Conservation (phyloP, 2,329 filamentous ascomycete species). For the Rhinocladiella mackenziei region DNA sequence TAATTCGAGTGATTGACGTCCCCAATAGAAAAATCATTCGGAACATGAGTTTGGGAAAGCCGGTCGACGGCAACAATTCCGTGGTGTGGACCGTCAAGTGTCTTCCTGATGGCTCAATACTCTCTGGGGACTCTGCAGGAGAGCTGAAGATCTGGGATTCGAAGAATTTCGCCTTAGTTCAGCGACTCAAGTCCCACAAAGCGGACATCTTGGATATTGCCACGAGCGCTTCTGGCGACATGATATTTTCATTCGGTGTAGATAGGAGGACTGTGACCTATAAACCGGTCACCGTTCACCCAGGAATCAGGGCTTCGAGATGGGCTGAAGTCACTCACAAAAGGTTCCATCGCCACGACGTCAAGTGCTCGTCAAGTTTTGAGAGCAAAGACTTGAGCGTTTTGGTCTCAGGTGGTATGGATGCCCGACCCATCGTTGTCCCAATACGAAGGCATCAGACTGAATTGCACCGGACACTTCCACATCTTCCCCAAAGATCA, state of each 20-base stretch:
- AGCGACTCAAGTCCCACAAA: conserved; percentile 80
- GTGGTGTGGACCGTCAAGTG: conserved; percentile 93
- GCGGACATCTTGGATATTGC: conserved; percentile 89
- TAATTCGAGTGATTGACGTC: conserved; percentile 86
- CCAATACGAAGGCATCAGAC: conserved; percentile 61
- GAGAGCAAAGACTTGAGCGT: conserved; percentile 81
- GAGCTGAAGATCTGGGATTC: conserved; percentile 93
- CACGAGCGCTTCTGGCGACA: conserved; percentile 71
- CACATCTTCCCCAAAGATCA: conserved; percentile 76
- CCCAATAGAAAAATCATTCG: conserved; percentile 70
- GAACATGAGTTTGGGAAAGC: conserved; percentile 80
- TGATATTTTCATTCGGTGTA: conserved; percentile 85
- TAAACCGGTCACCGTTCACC: conserved; percentile 54
- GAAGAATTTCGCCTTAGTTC: conserved; percentile 81
- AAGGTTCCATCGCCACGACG: conserved; percentile 86
- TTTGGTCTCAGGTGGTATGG: conserved; percentile 85
- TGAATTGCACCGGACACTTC: conserved; percentile 76
- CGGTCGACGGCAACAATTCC: conserved; percentile 77
- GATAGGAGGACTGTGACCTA: conserved; percentile 84
- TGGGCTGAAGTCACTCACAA: conserved; percentile 87
- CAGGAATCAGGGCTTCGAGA: conserved; percentile 49
- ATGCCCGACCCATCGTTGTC: conserved; percentile 75
- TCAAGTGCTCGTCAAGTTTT: conserved; percentile 88
- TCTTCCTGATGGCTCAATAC: conserved; percentile 79
- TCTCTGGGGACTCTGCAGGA: conserved; percentile 91